These are phyloP conservation scores for Vickermania ingenoplastis DNA, from an alignment of 208 protist genomes.

Conservation along the genomic window DNA sequence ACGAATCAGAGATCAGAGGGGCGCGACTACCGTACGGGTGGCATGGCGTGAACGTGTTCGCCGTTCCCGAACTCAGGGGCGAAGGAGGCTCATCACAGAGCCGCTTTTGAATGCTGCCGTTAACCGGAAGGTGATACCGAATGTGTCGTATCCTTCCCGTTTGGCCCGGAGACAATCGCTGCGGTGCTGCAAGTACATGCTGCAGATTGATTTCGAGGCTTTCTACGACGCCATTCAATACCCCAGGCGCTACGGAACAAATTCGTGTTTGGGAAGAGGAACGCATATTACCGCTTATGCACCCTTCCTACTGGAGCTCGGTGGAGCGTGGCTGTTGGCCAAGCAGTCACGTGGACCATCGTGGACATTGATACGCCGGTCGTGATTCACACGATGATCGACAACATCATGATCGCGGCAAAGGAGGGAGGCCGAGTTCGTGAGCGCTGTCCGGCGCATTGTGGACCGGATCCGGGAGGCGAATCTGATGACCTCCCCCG, in stretches of 20 bases:
- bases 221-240: slow-evolving; percentile 5
- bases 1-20: background rate
- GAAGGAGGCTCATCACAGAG: background rate
- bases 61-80: slow-evolving; percentile 2
- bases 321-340: slow-evolving; percentile 1
- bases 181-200: slow-evolving; percentile 3
- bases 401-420: slow-evolving; percentile 2
- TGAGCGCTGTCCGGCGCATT: slow-evolving; percentile 1
- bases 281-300: background rate
- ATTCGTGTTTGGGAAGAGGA: background rate
- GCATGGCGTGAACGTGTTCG: slow-evolving; percentile 1
- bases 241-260: slow-evolving; percentile 1
- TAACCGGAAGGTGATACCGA: background rate
- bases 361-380: slow-evolving; percentile 2
- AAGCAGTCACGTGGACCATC: slow-evolving; percentile 4
- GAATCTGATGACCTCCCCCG: slow-evolving; percentile 1
- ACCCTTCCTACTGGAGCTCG: slow-evolving; percentile 1
- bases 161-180: slow-evolving; percentile 4
- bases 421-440: slow-evolving; percentile 1
- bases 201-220: slow-evolving; percentile 8
- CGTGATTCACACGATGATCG: slow-evolving; percentile 4
- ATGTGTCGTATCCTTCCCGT: background rate
- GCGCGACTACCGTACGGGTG: background rate
- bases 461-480: background rate
- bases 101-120: slow-evolving; percentile 5